Base-by-base conservation (phyloP, 306 rosid species). In the Prunus fruticosa region DNA sequence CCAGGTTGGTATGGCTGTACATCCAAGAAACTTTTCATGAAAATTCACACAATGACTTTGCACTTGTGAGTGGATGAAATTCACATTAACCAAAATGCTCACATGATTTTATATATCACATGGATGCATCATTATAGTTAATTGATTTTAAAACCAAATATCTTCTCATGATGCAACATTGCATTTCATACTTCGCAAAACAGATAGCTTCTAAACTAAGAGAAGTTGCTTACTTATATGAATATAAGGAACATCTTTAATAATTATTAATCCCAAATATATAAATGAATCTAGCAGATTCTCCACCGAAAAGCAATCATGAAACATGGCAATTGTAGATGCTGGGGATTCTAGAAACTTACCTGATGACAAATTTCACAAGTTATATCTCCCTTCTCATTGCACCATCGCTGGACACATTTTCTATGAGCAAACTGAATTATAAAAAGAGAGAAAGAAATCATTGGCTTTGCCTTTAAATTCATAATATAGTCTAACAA, bases 291-390 rank as follows among this genome's bases (percentile, higher is more conserved):
- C 43, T 20, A 34, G 4, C 28, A 61, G 4, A 69, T 18, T 63
- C 16, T 19, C 19, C 38, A 41, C 67, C 8, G 11, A 54, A 32
- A 53, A 64, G 54, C 30, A 38, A 50, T 71, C 30, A 63, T 18
- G 25, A 52, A 63, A 27, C 56, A 12, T 3, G 57, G 45, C 18
- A 11, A 11, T 9, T 9, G 49, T 12, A 80, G 63, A 57, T 45
- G 50, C 53, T 22, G 30, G 65, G 32, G 52, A 78, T 50, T 75
- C 46, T 10, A 64, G 46, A 1, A 41, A 78, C 18, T 74, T 82
- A 88, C 93, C 88, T 86, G 85, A 83, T 73, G 85, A 74, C 96
- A 90, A 27, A 90, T 88, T 84, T 90, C 93, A 82, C 89, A 90
- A 52, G 73, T 86, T 28, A 81, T 82, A 71, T 88, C 89, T 58